phyloP scores from a whole-genome alignment of 805 yeast genomes.

The Priceomyces castillae region DNA sequence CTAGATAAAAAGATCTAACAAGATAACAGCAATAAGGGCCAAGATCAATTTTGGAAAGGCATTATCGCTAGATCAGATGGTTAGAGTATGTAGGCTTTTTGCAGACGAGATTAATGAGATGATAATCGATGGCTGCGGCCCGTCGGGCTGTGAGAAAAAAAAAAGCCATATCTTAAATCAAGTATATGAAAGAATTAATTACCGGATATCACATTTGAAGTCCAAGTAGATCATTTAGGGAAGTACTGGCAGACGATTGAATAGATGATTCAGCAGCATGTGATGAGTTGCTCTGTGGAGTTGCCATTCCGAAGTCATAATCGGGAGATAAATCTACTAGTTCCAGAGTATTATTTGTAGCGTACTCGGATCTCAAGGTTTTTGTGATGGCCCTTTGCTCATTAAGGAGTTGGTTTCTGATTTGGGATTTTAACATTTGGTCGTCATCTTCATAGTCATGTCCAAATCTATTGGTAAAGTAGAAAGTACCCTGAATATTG shows the following conservation, averaged over 20 bases:
- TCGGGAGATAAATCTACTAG: conserved; percentile 14
- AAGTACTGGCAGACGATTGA: conserved; percentile 8
- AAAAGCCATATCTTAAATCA: too few species aligned
- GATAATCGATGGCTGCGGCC: too few species aligned
- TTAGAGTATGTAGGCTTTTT: too few species aligned
- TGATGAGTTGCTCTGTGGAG: conserved; percentile 5
- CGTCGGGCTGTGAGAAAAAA: too few species aligned
- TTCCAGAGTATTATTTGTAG: conserved; percentile 9
- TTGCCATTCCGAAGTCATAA: conserved; percentile 9
- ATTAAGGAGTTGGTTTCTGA: conserved; percentile 13
- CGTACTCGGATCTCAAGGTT: conserved; percentile 10
- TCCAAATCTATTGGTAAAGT: conserved; percentile 47
- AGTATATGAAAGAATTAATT: too few species aligned
- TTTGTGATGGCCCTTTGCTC: conserved; percentile 19
- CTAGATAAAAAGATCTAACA: too few species aligned
- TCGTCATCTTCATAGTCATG: conserved; percentile 12
- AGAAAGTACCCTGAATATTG: conserved; percentile 62
- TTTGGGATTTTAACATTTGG: conserved; percentile 6
- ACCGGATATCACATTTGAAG: conserved; percentile 5
- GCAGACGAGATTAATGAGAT: too few species aligned
- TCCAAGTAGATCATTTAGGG: conserved; percentile 12
- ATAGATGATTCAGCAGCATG: conserved; percentile 5
- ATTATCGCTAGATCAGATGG: too few species aligned
- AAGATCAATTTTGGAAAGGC: too few species aligned
- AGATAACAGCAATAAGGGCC: too few species aligned